These are phyloP conservation scores for Phytophthora foliorum DNA, from an alignment of 352 stramenopile species.

Conservation along the genomic window DNA sequence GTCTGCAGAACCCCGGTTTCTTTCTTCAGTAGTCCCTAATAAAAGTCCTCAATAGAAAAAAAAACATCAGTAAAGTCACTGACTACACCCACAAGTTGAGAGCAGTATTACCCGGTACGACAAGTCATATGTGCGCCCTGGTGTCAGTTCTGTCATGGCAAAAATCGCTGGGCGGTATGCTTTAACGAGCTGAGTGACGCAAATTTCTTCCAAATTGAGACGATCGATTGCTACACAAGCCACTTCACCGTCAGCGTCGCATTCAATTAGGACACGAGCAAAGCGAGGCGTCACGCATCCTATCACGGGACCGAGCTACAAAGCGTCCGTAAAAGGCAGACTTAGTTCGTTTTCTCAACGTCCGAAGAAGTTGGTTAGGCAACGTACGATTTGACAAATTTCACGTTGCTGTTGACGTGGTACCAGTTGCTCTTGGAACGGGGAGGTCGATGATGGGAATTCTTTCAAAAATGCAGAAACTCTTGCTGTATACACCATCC, in stretches of 20 bases:
- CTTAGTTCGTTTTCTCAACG: background rate
- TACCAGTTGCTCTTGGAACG: constrained; percentile 11
- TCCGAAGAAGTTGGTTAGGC: background rate
- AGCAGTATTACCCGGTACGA: constrained; percentile 37
- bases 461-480: constrained; percentile 20
- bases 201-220: constrained; percentile 32
- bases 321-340: background rate
- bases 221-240: constrained; percentile 50
- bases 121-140: constrained; percentile 53
- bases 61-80: background rate
- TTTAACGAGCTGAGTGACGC: constrained; percentile 11
- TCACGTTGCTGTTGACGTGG: constrained; percentile 10
- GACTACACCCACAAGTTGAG: background rate
- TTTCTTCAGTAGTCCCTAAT: constrained; percentile 39
- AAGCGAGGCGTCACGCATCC: constrained; percentile 43
- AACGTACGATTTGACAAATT: constrained; percentile 30
- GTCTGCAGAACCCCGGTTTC: constrained; percentile 39
- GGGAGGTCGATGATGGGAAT: constrained; percentile 6
- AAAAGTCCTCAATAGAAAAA: constrained; percentile 6
- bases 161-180: constrained; percentile 42
- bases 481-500: constrained; percentile 3
- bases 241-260: constrained; percentile 45
- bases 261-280: constrained; percentile 55
- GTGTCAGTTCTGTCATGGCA: constrained; percentile 33
- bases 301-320: constrained; percentile 55